Base-by-base conservation (phyloP, 2,329 filamentous ascomycete genomes). In the Tolypocladium nubicola region DNA sequence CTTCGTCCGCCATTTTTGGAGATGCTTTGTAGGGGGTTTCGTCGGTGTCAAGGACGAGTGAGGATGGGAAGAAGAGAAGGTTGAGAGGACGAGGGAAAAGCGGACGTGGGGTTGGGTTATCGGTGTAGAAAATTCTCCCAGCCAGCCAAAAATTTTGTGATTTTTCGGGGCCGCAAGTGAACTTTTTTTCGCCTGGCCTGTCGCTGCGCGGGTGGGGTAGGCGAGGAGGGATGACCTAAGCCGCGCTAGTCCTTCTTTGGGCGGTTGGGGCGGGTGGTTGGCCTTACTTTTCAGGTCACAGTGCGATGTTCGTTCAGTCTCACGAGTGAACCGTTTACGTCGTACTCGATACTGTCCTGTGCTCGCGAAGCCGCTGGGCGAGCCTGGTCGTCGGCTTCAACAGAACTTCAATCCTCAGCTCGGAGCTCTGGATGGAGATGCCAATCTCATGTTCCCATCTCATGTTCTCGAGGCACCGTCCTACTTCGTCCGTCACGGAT, bases 1-100 rank as follows among this genome's bases (percentile, higher is more conserved):
- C 87, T 87, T 97, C 93, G 78, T 96, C 91, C 76, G 90, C 87
- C 93, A 97, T 50, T 97, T 75, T 79, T 90, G 70, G 67, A 67
- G 54, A 54, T 45, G 35, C 21, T 52, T 26, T 47, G 26, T 52
- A 50, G 49, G 39, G 56, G 19, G 52, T 49, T 14, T 57, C 35
- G 43, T 59, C 49, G 53, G 41, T 56, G 59, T 61, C 59, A 55
- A 59, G 43, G 53, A 55, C 60, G 59, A 59, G 53, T 54, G 64
- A 65, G 60, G 59, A 63, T 58, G 58, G 59, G 61, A 63, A 59
- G 61, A 63, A 59, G 61, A 66, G 59, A 62, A 59, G 63, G 55
- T 58, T 58, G 56, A 56, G 60, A 61, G 58, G 63, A 65, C 60
- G 59, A 61, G 60, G 60, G 62, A 57, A 61, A 61, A 56, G 52